Conservation (phyloP, 2,329 filamentous ascomycete species). For the Mycosphaerelloides madeirae region DNA sequence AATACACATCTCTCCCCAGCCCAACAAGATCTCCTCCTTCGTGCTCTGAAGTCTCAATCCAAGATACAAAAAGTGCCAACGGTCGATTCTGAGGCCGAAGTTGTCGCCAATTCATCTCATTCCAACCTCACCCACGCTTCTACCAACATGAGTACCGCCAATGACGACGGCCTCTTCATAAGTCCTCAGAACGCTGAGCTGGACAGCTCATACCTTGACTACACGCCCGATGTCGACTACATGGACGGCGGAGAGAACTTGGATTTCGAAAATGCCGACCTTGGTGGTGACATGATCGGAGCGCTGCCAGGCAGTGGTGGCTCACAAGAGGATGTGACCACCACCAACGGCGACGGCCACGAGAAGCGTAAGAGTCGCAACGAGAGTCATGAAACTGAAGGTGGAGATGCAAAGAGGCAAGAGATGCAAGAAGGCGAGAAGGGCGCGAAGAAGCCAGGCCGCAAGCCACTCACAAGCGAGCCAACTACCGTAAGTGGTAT, state of each 20-base stretch:
- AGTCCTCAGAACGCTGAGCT: conserved; percentile 26
- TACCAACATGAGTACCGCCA: conserved; percentile 22
- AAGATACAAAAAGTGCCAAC: conserved; percentile 9
- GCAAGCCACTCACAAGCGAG: conserved; percentile 92
- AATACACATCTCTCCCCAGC: conserved; percentile 40
- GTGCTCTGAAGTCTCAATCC: conserved; percentile 43
- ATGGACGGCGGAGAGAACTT: conserved; percentile 70
- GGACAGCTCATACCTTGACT: conserved; percentile 28
- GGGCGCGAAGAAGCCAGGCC: conserved; percentile 87
- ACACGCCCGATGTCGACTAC: conserved; percentile 77
- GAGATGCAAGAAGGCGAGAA: conserved; percentile 81
- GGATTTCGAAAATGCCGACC: conserved; percentile 63
- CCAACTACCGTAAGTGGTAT: conserved; percentile 79
- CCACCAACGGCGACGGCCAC: conserved; percentile 48
- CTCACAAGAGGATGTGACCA: conserved; percentile 15
- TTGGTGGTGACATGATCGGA: conserved; percentile 63
- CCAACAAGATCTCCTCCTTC: conserved; percentile 45
- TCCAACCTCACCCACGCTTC: conserved; percentile 9
- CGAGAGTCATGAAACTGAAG: conserved; percentile 58
- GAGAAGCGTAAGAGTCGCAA: conserved; percentile 70
- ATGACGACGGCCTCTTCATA: conserved; percentile 23
- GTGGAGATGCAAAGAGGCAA: conserved; percentile 66
- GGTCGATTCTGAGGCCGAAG: no score
- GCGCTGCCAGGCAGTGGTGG: conserved; percentile 58
- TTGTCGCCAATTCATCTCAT: conserved; percentile 10